phyloP scores from a whole-genome alignment of 2,329 filamentous ascomycete species.

The Sarocladium brachiariae region DNA sequence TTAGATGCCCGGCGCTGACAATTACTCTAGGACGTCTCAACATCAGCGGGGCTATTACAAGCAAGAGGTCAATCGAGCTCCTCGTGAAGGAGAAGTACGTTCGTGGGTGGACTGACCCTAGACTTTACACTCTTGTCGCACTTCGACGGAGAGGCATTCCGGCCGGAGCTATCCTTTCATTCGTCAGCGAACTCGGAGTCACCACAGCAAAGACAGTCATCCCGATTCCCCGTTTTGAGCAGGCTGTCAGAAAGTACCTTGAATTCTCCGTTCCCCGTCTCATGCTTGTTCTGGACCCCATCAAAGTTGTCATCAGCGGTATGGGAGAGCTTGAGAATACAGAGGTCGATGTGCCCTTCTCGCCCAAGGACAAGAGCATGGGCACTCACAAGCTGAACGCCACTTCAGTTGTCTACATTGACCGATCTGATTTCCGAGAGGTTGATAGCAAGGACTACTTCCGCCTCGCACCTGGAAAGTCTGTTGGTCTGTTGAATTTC shows the following conservation, averaged over 20 bases:
- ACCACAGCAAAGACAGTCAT: slow-evolving; percentile 77
- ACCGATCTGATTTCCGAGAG: slow-evolving; percentile 73
- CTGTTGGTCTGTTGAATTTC: slow-evolving; percentile 66
- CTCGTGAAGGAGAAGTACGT: slow-evolving; percentile 74
- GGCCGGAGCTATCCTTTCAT: slow-evolving; percentile 80
- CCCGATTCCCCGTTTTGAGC: slow-evolving; percentile 75
- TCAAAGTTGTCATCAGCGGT: slow-evolving; percentile 77
- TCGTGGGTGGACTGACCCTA: slow-evolving; percentile 83
- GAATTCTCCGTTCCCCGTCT: slow-evolving; percentile 82
- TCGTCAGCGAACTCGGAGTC: slow-evolving; percentile 86
- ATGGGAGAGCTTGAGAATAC: slow-evolving; percentile 65
- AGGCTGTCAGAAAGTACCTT: slow-evolving; percentile 76
- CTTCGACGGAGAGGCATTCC: slow-evolving; percentile 80
- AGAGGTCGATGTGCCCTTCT: slow-evolving; percentile 70
- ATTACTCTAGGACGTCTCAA: slow-evolving; percentile 43
- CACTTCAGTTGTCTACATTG: slow-evolving; percentile 78
- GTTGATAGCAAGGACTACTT: slow-evolving; percentile 71
- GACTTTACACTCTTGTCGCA: slow-evolving; percentile 80
- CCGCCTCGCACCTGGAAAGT: slow-evolving; percentile 70
- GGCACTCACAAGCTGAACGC: slow-evolving; percentile 56
- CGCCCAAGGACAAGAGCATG: slow-evolving; percentile 68
- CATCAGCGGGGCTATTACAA: slow-evolving; percentile 77
- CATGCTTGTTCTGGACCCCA: slow-evolving; percentile 82
- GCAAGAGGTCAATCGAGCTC: slow-evolving; percentile 76
- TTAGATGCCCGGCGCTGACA: neutral